phyloP scores from a whole-genome alignment of 2,329 filamentous ascomycete species.

The Stachybotrys elegans region DNA sequence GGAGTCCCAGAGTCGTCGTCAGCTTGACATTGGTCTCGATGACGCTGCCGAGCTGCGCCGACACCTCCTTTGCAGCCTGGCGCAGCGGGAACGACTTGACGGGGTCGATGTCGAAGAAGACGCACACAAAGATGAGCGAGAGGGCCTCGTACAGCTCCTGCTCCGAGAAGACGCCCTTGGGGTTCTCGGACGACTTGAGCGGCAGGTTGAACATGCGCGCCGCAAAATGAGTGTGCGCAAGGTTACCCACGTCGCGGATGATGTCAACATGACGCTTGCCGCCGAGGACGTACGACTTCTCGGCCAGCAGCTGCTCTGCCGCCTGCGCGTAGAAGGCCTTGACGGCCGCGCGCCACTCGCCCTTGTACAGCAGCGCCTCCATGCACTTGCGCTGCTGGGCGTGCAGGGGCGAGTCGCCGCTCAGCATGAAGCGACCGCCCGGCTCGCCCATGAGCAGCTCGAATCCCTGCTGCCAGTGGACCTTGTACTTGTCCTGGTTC shows the following conservation, averaged over 20 bases:
- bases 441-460: slow-evolving; percentile 55
- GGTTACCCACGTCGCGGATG: slow-evolving; percentile 63
- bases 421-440: slow-evolving; percentile 52
- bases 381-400: slow-evolving; percentile 47
- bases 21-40: slow-evolving; percentile 63
- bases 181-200: slow-evolving; percentile 56
- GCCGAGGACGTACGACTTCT: slow-evolving; percentile 59
- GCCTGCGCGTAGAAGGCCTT: slow-evolving; percentile 63
- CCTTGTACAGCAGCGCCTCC: slow-evolving; percentile 53
- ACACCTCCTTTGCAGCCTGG: slow-evolving; percentile 51
- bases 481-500: slow-evolving; percentile 56
- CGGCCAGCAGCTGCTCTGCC: slow-evolving; percentile 54
- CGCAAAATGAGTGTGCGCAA: slow-evolving; percentile 60
- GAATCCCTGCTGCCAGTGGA: slow-evolving; percentile 60
- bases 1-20: slow-evolving; percentile 31
- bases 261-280: slow-evolving; percentile 61
- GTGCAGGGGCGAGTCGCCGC: slow-evolving; percentile 43
- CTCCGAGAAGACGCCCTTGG: slow-evolving; percentile 52
- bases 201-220: slow-evolving; percentile 60
- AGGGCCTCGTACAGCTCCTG: slow-evolving; percentile 58
- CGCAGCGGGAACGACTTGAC: slow-evolving; percentile 61
- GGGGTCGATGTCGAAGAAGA: slow-evolving; percentile 63
- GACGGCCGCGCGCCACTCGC: slow-evolving; percentile 57
- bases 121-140: slow-evolving; percentile 57
- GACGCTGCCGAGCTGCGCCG: slow-evolving; percentile 53